Evolutionary conservation across 176 grass and related monocot species (phyloP).

Genomic region (Typha latifolia): DNA sequence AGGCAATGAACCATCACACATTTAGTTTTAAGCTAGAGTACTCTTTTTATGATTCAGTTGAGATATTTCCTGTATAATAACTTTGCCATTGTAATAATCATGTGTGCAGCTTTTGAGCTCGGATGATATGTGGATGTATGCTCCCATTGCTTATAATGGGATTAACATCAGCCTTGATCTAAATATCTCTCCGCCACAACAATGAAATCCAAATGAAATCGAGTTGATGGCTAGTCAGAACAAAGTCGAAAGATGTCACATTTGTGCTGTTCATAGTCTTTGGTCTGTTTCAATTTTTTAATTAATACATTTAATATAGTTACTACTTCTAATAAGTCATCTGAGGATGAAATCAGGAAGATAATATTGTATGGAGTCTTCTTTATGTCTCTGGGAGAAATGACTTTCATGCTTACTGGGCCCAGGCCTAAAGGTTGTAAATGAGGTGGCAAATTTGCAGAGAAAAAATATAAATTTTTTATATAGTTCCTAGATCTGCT

Average conservation of each 20-base stretch:
- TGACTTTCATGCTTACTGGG: too few relatives aligned
- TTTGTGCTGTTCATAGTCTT: constrained; percentile 17
- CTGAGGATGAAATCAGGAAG: not conserved
- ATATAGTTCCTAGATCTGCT: too few relatives aligned
- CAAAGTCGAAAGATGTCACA: constrained; percentile 17
- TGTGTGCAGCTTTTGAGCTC: constrained; percentile 81
- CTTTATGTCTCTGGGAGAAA: too few relatives aligned
- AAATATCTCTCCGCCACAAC: constrained; percentile 34
- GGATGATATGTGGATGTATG: constrained; percentile 96
- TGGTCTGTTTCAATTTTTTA: not conserved
- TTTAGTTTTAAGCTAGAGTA: not conserved
- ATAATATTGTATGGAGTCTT: too few relatives aligned
- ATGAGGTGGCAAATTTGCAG: too few relatives aligned
- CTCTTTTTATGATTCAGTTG: not conserved
- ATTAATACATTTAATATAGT: not conserved
- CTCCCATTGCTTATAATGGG: constrained; percentile 82
- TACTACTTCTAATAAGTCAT: not conserved
- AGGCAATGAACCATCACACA: not conserved
- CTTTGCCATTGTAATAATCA: constrained; percentile 3
- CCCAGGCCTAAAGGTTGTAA: too few relatives aligned
- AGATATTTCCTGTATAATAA: not conserved
- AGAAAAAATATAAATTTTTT: too few relatives aligned
- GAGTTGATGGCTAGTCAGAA: constrained; percentile 24
- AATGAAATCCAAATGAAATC: constrained; percentile 12
- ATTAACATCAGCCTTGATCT: constrained; percentile 66